A percentile compares a stretch with the other conserved stretches of the same genome.
Evolutionary conservation across 768 basidiomycete genomes (phyloP).

Genomic region (Collybiopsis luxurians): DNA sequence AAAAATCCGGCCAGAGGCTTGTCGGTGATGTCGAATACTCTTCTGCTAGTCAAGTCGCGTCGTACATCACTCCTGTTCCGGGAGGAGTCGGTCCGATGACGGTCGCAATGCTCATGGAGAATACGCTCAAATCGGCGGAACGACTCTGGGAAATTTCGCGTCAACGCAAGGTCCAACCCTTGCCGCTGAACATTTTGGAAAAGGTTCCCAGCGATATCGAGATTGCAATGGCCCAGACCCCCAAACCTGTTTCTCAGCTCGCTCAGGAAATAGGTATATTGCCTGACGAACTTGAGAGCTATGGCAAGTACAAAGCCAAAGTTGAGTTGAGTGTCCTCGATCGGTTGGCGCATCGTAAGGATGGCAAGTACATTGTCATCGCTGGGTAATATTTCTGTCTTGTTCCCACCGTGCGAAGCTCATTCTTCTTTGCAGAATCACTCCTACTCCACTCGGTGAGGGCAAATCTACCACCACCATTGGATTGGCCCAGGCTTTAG

Average conservation of each 20-base stretch:
- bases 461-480: constrained; percentile 99
- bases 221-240: constrained; percentile 92
- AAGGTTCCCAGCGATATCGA: constrained; percentile 97
- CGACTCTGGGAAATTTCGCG: constrained; percentile 73
- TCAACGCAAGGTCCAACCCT: constrained; percentile 68
- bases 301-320: constrained; percentile 97
- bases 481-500: constrained; percentile 93
- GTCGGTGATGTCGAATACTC: constrained; percentile 94
- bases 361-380: constrained; percentile 96
- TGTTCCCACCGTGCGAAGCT: constrained; percentile 8
- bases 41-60: constrained; percentile 74
- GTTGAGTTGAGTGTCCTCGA: constrained; percentile 88
- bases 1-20: constrained; percentile 93
- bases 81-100: constrained; percentile 99
- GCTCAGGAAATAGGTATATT: constrained; percentile 87
- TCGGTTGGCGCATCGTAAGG: constrained; percentile 76
- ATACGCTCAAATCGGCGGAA: constrained; percentile 83
- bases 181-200: constrained; percentile 73
- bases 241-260: constrained; percentile 83
- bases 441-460: constrained; percentile 95
- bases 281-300: constrained; percentile 86
- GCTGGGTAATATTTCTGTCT: constrained; percentile 61
- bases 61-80: constrained; percentile 94
- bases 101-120: constrained; percentile 96
- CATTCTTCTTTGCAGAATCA: constrained; percentile 56